phyloP scores from a whole-genome alignment of 495 filamentous ascomycete species.

The Viridothelium virens region DNA sequence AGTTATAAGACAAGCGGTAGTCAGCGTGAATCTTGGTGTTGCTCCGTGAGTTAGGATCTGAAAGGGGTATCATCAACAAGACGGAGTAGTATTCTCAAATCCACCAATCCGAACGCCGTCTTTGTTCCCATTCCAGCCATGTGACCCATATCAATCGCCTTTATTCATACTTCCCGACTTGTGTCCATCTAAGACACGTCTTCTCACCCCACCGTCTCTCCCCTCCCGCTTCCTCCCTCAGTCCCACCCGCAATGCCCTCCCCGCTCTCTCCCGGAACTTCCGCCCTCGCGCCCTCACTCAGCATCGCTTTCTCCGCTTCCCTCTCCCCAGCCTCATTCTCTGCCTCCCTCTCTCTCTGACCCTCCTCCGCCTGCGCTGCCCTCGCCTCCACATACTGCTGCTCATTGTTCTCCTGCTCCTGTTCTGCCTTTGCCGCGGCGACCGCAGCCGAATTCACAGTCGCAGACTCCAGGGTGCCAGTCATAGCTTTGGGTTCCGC shows the following conservation, averaged over 20 bases:
- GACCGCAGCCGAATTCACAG: background rate
- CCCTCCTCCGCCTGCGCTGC: constrained; percentile 36
- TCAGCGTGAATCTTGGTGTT: too few relatives aligned
- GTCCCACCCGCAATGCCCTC: background rate
- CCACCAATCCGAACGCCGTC: too few relatives aligned
- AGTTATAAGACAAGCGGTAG: too few relatives aligned
- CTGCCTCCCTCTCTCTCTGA: constrained; percentile 24
- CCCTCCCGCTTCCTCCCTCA: background rate
- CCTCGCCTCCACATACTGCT: constrained; percentile 32
- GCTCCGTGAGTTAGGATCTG: too few relatives aligned
- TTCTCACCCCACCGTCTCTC: background rate
- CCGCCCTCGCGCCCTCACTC: background rate
- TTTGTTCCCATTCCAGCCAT: too few relatives aligned
- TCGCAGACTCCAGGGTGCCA: background rate
- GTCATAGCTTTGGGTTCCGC: background rate
- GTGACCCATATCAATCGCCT: too few relatives aligned
- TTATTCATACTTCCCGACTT: too few relatives aligned
- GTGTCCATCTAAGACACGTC: too few relatives aligned
- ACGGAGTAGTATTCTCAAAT: too few relatives aligned
- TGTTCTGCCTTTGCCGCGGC: background rate
- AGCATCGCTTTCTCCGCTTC: constrained; percentile 22
- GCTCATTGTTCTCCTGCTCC: constrained; percentile 21
- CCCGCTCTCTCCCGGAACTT: background rate
- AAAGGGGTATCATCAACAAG: too few relatives aligned
- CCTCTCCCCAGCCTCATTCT: constrained; percentile 32